These are phyloP conservation scores for Alternaria incomplexa DNA, from an alignment of 2,329 filamentous ascomycete genomes.

Conservation along the genomic window DNA sequence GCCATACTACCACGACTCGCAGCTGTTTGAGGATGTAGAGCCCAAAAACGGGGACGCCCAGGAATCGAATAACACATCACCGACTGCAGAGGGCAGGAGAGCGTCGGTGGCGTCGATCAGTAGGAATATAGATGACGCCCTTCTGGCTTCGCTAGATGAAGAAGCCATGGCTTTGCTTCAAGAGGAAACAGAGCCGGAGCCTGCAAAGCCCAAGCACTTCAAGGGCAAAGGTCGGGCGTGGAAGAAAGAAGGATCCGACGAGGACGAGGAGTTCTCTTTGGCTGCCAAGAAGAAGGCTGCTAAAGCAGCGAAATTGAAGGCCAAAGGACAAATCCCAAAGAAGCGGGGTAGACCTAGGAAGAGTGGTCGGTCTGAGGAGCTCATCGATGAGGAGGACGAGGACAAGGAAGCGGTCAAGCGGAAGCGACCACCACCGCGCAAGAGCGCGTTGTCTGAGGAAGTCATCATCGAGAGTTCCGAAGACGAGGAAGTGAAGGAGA, in stretches of 20 bases:
- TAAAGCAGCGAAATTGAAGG: slow-evolving; percentile 20
- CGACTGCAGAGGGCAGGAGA: slow-evolving; percentile 16
- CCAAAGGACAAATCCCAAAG: slow-evolving; percentile 19
- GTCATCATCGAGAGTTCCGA: slow-evolving; percentile 23
- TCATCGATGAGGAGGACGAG: slow-evolving; percentile 19
- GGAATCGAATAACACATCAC: neutral
- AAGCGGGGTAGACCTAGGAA: slow-evolving; percentile 31
- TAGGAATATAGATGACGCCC: slow-evolving; percentile 14
- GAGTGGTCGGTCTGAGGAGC: slow-evolving; percentile 24
- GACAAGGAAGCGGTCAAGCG: slow-evolving; percentile 15
- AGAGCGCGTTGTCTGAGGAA: slow-evolving; percentile 26
- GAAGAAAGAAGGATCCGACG: slow-evolving; percentile 41
- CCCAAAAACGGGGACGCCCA: slow-evolving; percentile 13
- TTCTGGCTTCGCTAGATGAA: slow-evolving; percentile 16
- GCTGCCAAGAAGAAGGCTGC: slow-evolving; percentile 29
- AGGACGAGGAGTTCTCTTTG: slow-evolving; percentile 36
- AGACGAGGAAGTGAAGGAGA: neutral
- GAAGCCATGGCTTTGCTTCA: slow-evolving; percentile 20
- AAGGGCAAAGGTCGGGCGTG: slow-evolving; percentile 42
- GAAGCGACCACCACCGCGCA: slow-evolving; percentile 19
- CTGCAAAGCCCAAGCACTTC: slow-evolving; percentile 31
- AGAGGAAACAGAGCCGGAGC: slow-evolving; percentile 16
- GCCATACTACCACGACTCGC: slow-evolving; percentile 43
- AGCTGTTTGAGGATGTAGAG: slow-evolving; percentile 34
- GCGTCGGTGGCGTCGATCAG: slow-evolving; percentile 18